Conservation (phyloP, 78 protist species). For the Monosiga brevicollis region DNA sequence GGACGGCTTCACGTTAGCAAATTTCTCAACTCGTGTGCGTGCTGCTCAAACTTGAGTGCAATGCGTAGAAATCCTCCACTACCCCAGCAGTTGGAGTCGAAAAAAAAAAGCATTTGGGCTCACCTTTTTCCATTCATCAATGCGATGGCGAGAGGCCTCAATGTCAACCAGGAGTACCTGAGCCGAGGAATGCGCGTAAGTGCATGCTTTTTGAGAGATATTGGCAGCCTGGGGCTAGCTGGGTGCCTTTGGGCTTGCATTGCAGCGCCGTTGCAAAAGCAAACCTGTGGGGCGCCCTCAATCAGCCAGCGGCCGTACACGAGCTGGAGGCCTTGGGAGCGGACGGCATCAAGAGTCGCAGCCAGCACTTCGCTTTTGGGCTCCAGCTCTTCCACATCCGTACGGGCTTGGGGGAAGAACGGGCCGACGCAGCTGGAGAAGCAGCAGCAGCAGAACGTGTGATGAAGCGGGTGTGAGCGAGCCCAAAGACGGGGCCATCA, state of each 20-base stretch:
- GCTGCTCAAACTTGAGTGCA: too few species aligned
- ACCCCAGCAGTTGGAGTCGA: too few species aligned
- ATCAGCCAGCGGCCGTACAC: conserved; percentile 78
- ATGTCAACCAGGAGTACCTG: conserved; percentile 19
- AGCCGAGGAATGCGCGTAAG: too few species aligned
- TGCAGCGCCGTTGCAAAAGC: neutral
- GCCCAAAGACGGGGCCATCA: neutral
- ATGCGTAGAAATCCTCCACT: conserved; percentile 1
- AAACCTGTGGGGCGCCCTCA: conserved; percentile 37
- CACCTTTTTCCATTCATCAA: conserved; percentile 16
- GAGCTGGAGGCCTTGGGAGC: conserved; percentile 42
- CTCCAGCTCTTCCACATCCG: conserved; percentile 54
- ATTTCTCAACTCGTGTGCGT: too few species aligned
- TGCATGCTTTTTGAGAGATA: too few species aligned
- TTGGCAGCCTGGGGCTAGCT: neutral
- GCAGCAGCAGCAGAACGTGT: neutral
- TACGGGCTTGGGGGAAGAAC: conserved; percentile 47
- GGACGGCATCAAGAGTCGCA: conserved; percentile 39
- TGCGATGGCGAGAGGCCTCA: neutral
- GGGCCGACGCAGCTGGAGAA: conserved; percentile 19
- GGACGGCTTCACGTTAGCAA: too few species aligned
- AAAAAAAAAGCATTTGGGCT: too few species aligned
- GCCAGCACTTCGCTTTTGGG: conserved; percentile 22
- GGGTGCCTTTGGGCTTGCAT: neutral
- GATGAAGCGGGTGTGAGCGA: neutral